phyloP scores from a whole-genome alignment of 1,284 basidiomycete genomes.

The Ceratobasidium papillatum region DNA sequence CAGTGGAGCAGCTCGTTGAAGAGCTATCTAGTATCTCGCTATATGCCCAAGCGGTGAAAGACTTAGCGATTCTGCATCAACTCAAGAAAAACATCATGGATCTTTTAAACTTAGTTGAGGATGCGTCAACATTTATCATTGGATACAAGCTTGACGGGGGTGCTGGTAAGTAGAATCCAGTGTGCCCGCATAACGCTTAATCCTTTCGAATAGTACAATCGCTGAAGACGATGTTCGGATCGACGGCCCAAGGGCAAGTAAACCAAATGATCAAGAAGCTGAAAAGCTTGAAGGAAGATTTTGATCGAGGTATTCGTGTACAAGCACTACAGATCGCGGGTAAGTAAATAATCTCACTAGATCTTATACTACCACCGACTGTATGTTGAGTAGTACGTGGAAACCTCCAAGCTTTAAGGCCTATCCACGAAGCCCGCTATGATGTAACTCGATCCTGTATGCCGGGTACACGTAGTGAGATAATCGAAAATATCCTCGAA shows the following conservation, averaged over 20 bases:
- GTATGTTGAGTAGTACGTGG: neutral
- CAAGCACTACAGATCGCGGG: neutral
- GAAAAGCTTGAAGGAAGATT: neutral
- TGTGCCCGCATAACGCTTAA: neutral
- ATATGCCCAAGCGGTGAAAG: neutral
- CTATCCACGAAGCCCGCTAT: neutral
- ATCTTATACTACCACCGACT: neutral
- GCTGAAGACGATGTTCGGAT: neutral
- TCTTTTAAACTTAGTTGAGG: neutral
- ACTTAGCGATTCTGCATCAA: neutral
- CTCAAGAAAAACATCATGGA: neutral
- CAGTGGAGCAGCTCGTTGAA: neutral
- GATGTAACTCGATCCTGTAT: neutral
- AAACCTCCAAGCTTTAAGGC: neutral
- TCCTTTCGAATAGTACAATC: neutral
- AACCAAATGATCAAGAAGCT: neutral
- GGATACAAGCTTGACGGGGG: neutral
- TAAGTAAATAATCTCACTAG: neutral
- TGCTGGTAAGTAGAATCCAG: neutral
- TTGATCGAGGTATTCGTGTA: neutral
- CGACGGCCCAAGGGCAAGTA: conserved; percentile 1
- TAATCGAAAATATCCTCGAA: neutral
- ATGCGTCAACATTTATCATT: neutral
- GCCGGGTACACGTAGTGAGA: neutral
- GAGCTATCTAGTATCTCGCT: neutral